A percentile compares a stretch with the other conserved stretches of the same genome.
phyloP scores from a whole-genome alignment of 2,329 filamentous ascomycete species.

The Colletotrichum tabaci region DNA sequence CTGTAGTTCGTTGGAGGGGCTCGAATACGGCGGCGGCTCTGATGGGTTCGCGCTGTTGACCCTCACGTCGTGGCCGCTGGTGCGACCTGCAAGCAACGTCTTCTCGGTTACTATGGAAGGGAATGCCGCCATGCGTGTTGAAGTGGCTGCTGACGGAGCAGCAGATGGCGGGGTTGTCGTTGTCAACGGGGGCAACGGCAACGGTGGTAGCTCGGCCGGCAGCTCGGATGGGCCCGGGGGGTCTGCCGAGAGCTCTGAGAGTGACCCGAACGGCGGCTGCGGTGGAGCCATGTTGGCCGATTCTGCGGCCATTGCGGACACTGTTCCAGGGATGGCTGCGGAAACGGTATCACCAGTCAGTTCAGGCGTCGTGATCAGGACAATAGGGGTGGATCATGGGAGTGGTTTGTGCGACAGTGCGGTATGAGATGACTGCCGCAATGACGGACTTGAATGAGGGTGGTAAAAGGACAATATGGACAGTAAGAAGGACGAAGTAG shows the following conservation, averaged over 20 bases:
- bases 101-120: slow-evolving; percentile 20
- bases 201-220: slow-evolving; percentile 7
- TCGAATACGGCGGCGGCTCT: slow-evolving; percentile 55
- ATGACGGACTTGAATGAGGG: background rate
- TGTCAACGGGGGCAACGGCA: slow-evolving; percentile 19
- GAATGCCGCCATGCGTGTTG: background rate
- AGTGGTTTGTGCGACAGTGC: background rate
- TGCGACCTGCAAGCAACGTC: slow-evolving; percentile 2
- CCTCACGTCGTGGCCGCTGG: background rate
- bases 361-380: background rate
- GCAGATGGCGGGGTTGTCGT: background rate
- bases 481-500: background rate
- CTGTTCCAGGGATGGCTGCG: background rate
- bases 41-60: slow-evolving; percentile 1
- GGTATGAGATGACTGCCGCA: background rate
- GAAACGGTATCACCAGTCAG: background rate
- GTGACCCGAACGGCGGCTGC: background rate
- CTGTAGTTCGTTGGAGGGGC: slow-evolving; percentile 46
- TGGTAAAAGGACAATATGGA: background rate
- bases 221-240: background rate
- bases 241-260: slow-evolving; percentile 2
- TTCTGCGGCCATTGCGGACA: background rate
- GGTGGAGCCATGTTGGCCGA: no score
- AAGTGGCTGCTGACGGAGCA: background rate
- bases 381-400: background rate